Evolutionary conservation across 495 filamentous ascomycete genomes (phyloP), one percentile per base, ranked within the genome.

Genomic region (Xylaria flabelliformis): DNA sequence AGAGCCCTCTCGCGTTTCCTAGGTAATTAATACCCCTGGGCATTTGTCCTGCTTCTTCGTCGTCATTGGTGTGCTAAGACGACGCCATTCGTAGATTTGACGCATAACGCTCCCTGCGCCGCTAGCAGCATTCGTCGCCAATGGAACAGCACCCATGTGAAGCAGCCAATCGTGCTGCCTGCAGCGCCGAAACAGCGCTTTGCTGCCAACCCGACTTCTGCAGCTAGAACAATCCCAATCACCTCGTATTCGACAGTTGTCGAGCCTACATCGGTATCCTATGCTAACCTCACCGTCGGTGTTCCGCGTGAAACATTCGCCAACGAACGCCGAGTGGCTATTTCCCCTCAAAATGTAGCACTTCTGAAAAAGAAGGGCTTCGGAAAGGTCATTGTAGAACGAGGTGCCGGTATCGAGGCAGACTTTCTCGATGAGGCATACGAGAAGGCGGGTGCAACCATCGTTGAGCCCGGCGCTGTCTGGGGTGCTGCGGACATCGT

Each of bases 361-460:
- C 80, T 94, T 32, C 81, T 95, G 4, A 85, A 91, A 71, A 94
- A 94, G 82, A 95, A 94, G 77, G 93, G 93, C 46, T 93, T 93
- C 77, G 83, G 84, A 46, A 89, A 89, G 53, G 89, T 95, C 13
- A 78, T 95, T 6, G 86, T 95, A 17, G 91, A 95, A 76, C 88
- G 87, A 24, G 92, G 91, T 17, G 93, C 92, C 15, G 93, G 93
- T n/a, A 84, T 87, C 55, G 84, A 88, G 70, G 91, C 93, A 29
- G 90, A 93, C 69, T 90, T 95, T 71, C 85, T 85, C 1, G 91
- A 94, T 72, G 83, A 90, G 39, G 91, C 88, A 42, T 95, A 94
- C 74, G 88, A 88, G 75, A 83, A 88, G 51, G 91, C 91, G 8
- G 93, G 93, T 29, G 93, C 91, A 4, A 93, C 89, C 29, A 74